Conservation (phyloP, 352 stramenopile species). For the Phytophthora foliorum region DNA sequence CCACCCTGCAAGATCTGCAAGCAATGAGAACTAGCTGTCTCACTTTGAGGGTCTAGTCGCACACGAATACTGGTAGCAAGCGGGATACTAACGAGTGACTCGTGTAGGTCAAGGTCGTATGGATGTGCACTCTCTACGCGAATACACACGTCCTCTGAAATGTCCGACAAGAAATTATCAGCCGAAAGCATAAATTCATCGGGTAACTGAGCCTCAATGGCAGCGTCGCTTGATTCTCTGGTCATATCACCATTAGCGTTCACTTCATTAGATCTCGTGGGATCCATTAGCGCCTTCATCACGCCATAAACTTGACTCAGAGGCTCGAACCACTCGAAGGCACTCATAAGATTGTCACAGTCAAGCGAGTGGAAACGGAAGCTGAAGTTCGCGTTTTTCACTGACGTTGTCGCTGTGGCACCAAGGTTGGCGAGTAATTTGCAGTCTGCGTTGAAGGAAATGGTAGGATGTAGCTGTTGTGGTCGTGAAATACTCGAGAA, state of each 20-base stretch:
- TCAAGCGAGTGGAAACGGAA: constrained; percentile 88
- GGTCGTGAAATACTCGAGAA: constrained; percentile 76
- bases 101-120: constrained; percentile 86
- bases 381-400: constrained; percentile 65
- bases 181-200: constrained; percentile 91
- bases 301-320: constrained; percentile 88
- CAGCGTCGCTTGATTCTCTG: constrained; percentile 6
- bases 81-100: constrained; percentile 83
- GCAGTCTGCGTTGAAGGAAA: constrained; percentile 79
- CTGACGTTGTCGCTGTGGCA: constrained; percentile 35
- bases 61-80: constrained; percentile 88
- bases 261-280: constrained; percentile 29
- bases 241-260: neutral
- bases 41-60: constrained; percentile 76
- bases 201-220: constrained; percentile 42
- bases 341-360: constrained; percentile 87
- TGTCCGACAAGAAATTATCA: constrained; percentile 89
- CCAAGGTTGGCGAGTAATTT: constrained; percentile 86
- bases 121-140: constrained; percentile 81
- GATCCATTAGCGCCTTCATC: constrained; percentile 86
- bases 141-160: constrained; percentile 88
- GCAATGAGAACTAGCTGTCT: constrained; percentile 89
- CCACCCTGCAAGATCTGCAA: constrained; percentile 89
- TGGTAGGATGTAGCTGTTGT: constrained; percentile 71
- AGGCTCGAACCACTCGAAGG: constrained; percentile 90